phyloP scores from a whole-genome alignment of 2,329 filamentous ascomycete genomes.

The Rhynchosporium agropyri region DNA sequence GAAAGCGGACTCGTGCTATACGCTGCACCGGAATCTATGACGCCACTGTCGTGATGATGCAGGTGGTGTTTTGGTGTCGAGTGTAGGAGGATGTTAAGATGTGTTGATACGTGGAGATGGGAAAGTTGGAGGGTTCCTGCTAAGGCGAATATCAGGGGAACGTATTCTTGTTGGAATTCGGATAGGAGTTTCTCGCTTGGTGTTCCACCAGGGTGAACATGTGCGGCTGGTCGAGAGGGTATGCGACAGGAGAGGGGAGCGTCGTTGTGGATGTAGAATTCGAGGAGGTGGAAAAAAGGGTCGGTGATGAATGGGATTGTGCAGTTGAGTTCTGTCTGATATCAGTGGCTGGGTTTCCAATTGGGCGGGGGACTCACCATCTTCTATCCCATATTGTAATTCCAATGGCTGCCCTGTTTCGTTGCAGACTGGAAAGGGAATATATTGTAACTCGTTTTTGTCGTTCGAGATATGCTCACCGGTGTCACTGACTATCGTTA shows the following conservation, averaged over 20 bases:
- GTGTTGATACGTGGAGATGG: conserved; percentile 87
- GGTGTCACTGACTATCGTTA: conserved; percentile 63
- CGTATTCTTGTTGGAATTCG: conserved; percentile 60
- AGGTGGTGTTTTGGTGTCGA: conserved; percentile 60
- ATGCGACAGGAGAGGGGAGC: conserved; percentile 90
- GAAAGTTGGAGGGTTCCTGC: conserved; percentile 85
- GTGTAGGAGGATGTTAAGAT: conserved; percentile 87
- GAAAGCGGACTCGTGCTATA: conserved; percentile 79
- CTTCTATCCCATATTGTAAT: conserved; percentile 81
- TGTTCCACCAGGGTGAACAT: conserved; percentile 49
- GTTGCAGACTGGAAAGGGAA: conserved; percentile 87
- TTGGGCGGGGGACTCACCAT: conserved; percentile 30
- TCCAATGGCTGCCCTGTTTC: conserved; percentile 83
- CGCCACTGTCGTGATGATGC: conserved; percentile 69
- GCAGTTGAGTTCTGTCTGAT: conserved; percentile 71
- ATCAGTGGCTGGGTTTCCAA: conserved; percentile 6
- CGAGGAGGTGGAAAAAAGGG: conserved; percentile 83
- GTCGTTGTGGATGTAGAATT: conserved; percentile 98
- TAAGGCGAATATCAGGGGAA: conserved; percentile 85
- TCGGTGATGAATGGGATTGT: conserved; percentile 77
- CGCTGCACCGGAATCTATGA: conserved; percentile 83
- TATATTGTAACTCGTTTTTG: conserved; percentile 83
- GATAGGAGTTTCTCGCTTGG: conserved; percentile 32
- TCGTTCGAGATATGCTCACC: conserved; percentile 86
- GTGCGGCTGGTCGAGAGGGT: conserved; percentile 69